Percentiles rank a stretch among this genome's conserved stretches.
Evolutionary conservation across 441 rosid genomes (phyloP).

Genomic region (Aleurites moluccanus): DNA sequence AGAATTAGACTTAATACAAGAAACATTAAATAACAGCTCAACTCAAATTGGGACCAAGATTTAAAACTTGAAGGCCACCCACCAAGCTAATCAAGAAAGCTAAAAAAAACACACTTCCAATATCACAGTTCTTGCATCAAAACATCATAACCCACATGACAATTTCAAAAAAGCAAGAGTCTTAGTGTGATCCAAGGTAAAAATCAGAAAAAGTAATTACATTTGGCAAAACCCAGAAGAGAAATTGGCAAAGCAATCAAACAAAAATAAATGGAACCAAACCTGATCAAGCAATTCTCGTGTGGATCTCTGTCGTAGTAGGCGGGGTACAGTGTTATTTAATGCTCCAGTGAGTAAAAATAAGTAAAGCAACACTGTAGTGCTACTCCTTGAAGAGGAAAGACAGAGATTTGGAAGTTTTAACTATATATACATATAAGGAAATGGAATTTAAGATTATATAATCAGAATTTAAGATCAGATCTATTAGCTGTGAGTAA

Average conservation of each 20-base stretch:
- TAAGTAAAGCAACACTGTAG: too few species aligned
- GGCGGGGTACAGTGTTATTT: too few species aligned
- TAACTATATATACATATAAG: too few species aligned
- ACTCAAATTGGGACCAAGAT: neutral
- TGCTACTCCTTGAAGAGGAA: too few species aligned
- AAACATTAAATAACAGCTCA: neutral
- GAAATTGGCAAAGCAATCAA: neutral
- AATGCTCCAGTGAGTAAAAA: neutral
- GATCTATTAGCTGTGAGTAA: too few species aligned
- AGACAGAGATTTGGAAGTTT: too few species aligned
- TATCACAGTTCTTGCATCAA: neutral
- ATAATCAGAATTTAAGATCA: too few species aligned
- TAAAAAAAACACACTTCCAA: neutral
- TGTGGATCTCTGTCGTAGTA: too few species aligned
- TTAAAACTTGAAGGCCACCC: neutral
- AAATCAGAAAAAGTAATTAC: neutral
- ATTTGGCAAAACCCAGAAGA: constrained; percentile 8
- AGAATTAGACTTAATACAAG: neutral
- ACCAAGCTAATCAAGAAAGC: neutral
- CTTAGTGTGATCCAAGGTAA: neutral
- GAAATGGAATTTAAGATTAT: too few species aligned
- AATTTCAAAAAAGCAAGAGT: neutral
- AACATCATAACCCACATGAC: neutral
- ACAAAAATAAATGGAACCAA: neutral
- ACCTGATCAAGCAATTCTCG: constrained; percentile 8